phyloP scores from a whole-genome alignment of 129 eudicot genomes.

The Lactuca saligna region DNA sequence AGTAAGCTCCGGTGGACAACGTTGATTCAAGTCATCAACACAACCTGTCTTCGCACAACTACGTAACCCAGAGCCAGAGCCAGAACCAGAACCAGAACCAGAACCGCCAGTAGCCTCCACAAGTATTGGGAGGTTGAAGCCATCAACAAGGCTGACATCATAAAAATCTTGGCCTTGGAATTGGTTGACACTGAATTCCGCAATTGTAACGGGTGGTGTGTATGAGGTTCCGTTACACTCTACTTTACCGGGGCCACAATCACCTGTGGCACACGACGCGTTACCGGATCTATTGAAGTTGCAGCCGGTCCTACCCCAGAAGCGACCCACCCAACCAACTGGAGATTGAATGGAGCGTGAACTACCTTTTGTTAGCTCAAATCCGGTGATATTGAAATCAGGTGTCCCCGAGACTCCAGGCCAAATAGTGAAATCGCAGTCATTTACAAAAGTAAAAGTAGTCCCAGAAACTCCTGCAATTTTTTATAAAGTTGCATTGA shows the following conservation, averaged over 20 bases:
- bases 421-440: constrained; percentile 53
- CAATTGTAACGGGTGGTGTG: constrained; percentile 7
- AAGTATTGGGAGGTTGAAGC: constrained; percentile 39
- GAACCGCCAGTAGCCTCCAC: constrained; percentile 39
- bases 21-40: constrained; percentile 25
- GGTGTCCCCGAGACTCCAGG: constrained; percentile 21
- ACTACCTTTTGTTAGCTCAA: constrained; percentile 43
- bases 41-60: constrained; percentile 34
- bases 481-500: background rate
- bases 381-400: constrained; percentile 44
- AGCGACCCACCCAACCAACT: constrained; percentile 42
- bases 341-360: constrained; percentile 41
- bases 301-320: constrained; percentile 31
- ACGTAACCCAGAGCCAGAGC: background rate
- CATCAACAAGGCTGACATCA: constrained; percentile 31
- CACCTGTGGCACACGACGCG: constrained; percentile 19
- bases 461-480: constrained; percentile 39
- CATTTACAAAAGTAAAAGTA: constrained; percentile 46
- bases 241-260: constrained; percentile 21
- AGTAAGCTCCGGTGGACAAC: constrained; percentile 34
- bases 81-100: background rate
- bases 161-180: background rate
- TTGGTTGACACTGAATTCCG: background rate
- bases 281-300: constrained; percentile 14
- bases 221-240: constrained; percentile 20